phyloP scores from a whole-genome alignment of 805 yeast species.

The Saccharomyces paradoxus region DNA sequence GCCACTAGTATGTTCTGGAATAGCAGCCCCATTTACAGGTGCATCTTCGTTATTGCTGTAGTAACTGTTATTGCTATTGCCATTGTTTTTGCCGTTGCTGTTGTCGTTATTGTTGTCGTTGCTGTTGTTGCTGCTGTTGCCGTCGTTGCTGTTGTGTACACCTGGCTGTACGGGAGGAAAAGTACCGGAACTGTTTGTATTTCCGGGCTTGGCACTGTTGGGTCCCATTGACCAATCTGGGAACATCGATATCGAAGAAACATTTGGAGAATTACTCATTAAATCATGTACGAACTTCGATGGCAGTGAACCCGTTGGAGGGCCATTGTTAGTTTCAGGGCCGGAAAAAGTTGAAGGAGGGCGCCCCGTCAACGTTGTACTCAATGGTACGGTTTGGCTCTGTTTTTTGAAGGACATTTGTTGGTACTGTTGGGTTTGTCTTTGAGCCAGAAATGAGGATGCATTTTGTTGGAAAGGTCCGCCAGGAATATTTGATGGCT shows the following conservation, averaged over 20 bases:
- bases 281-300: constrained; percentile 30
- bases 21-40: neutral
- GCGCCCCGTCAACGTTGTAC: constrained; percentile 2
- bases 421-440: constrained; percentile 12
- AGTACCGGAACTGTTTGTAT: constrained; percentile 1
- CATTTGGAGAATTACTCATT: constrained; percentile 27
- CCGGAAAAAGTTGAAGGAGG: constrained; percentile 12
- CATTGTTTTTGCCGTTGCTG: neutral
- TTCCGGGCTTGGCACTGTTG: constrained; percentile 8
- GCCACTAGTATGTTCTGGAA: neutral
- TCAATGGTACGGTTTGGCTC: neutral
- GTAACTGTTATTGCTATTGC: neutral
- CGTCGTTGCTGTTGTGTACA: neutral
- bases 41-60: neutral
- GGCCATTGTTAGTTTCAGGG: constrained; percentile 9
- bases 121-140: neutral
- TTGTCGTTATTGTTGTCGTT: neutral
- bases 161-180: neutral
- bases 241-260: constrained; percentile 25
- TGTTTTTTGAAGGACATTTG: constrained; percentile 13
- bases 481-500: constrained; percentile 8
- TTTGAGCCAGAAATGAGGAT: neutral
- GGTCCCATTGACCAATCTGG: constrained; percentile 27
- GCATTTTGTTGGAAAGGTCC: neutral
- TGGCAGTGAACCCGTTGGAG: constrained; percentile 23